Evolutionary conservation across 1,284 basidiomycete species (phyloP), one percentile per base, ranked within the genome.

Genomic region (Pyrrhoderma noxium): DNA sequence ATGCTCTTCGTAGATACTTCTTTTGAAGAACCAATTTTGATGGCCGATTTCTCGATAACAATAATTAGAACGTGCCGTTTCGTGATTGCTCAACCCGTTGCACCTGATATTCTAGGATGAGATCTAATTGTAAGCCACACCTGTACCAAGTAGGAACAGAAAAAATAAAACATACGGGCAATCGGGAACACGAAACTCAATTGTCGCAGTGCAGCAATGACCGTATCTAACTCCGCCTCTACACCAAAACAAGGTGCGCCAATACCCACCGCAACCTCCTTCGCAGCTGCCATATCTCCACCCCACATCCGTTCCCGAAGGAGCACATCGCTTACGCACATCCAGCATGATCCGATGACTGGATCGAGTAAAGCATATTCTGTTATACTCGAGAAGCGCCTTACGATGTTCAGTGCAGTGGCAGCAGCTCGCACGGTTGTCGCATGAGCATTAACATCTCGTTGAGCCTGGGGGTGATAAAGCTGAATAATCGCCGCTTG

Each of bases 351-450:
- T 68, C 53, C 46, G 19, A 52, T 52, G 13, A 38, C 35, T n/a
- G 77, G 76, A 62, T 79, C 76, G 25, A 80, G 60, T 54, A 68
- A 72, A 49, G 69, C 66, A 60, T 75, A 80, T 56, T 80, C 77
- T 14, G 62, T 67, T 18, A 75, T 73, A 49, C 61, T 62, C 38
- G 38, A n/a, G 21, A 40, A n/a, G n/a, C 38, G 38, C 21, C 70
- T 68, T 22, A 80, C 67, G 18, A 78, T 65, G 31, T 67, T 61
- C 25, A 72, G 66, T 9, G 77, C 65, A 3, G 71, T 64, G 52
- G 69, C 70, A 3, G 72, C 75, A 0, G 75, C 71, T 53, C 69
- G 64, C n/a, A 71, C 56, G 36, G 70, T 70, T 52, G 69, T 65
- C 53, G 66, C 60, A 52, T 67, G 66, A 14, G 67, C 61, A 16